Conservation (phyloP, 1,139 yeast species). For the Candida anutae region DNA sequence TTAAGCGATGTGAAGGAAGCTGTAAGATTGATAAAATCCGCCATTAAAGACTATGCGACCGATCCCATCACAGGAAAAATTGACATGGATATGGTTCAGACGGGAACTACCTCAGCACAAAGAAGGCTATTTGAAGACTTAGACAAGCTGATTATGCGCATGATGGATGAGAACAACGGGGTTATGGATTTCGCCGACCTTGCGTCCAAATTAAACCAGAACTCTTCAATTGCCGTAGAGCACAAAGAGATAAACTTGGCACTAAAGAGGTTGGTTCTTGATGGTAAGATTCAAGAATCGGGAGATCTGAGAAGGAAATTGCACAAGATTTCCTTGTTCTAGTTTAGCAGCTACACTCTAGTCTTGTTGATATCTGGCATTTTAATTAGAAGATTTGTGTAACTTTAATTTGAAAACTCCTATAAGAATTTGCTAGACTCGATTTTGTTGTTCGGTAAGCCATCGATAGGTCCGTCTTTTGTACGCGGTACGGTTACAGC, state of each 20-base stretch:
- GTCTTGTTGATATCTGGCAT: too few species aligned
- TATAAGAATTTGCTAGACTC: slow-evolving; percentile 11
- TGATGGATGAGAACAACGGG: slow-evolving; percentile 34
- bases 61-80: slow-evolving; percentile 95
- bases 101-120: slow-evolving; percentile 89
- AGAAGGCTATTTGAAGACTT: slow-evolving; percentile 73
- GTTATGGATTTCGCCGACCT: slow-evolving; percentile 57
- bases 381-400: too few species aligned
- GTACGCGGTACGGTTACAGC: too few species aligned
- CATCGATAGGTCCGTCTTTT: too few species aligned
- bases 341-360: slow-evolving; percentile 1
- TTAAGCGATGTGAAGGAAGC: slow-evolving; percentile 89
- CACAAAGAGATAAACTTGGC: slow-evolving; percentile 63
- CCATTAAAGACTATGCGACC: slow-evolving; percentile 95
- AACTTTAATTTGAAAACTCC: too few species aligned
- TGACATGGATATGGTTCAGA: slow-evolving; percentile 95
- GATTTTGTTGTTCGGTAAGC: slow-evolving; percentile 3
- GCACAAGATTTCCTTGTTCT: slow-evolving; percentile 34
- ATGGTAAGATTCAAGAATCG: slow-evolving; percentile 60
- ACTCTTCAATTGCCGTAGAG: slow-evolving; percentile 62
- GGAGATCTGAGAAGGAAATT: slow-evolving; percentile 74
- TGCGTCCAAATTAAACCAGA: slow-evolving; percentile 58
- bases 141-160: slow-evolving; percentile 47
- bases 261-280: slow-evolving; percentile 63
- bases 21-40: slow-evolving; percentile 83